These are phyloP conservation scores for Colletotrichum godetiae DNA, from an alignment of 2,329 filamentous ascomycete genomes.

Conservation along the genomic window DNA sequence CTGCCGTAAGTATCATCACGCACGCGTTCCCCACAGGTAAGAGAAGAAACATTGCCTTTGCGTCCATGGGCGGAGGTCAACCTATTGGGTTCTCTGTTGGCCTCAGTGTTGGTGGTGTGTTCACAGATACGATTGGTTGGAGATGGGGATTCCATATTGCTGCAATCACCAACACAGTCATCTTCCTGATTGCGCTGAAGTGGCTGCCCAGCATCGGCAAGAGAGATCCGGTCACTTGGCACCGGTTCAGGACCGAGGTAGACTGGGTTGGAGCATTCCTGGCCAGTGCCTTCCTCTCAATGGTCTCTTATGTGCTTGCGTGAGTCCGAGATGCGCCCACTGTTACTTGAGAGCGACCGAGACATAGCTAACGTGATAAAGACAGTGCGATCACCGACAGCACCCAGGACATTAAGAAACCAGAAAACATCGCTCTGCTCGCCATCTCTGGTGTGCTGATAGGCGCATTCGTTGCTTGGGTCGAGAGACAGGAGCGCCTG, in stretches of 20 bases:
- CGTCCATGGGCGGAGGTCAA: constrained; percentile 38
- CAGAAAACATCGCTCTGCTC: constrained; percentile 57
- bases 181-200: constrained; percentile 53
- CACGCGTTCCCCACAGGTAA: constrained; percentile 27
- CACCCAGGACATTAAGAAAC: constrained; percentile 46
- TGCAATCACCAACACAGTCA: constrained; percentile 46
- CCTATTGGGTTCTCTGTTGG: constrained; percentile 33
- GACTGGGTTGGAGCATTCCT: constrained; percentile 31
- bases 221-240: constrained; percentile 47
- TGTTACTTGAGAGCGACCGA: background rate
- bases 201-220: constrained; percentile 57
- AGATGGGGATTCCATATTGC: constrained; percentile 32
- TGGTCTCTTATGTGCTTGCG: constrained; percentile 34
- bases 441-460: constrained; percentile 54
- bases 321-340: constrained; percentile 43
- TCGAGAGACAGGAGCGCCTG: constrained; percentile 58
- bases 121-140: constrained; percentile 34
- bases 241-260: constrained; percentile 30
- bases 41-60: constrained; percentile 46
- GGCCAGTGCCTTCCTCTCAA: constrained; percentile 18
- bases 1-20: constrained; percentile 33
- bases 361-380: background rate
- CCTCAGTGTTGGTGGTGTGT: constrained; percentile 31
- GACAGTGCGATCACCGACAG: constrained; percentile 24
- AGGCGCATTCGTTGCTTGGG: constrained; percentile 65